phyloP scores from a whole-genome alignment of 176 grass and related monocot species.

The Oryza officinalis region DNA sequence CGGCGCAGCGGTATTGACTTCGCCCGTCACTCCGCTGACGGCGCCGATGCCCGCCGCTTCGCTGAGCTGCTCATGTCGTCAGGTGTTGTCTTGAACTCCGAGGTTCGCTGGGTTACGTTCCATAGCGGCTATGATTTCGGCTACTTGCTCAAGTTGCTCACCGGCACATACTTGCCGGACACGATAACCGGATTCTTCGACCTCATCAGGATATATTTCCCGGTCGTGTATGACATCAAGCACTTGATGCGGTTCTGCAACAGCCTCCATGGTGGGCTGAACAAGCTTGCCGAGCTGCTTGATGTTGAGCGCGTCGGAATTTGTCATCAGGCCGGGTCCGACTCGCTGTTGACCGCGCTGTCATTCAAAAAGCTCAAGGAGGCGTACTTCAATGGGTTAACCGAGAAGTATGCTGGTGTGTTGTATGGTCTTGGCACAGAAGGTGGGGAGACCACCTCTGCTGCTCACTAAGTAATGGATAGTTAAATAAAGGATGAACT shows the following conservation, averaged over 20 bases:
- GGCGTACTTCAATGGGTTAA: slow-evolving; percentile 63
- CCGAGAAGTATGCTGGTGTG: slow-evolving; percentile 66
- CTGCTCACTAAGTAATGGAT: slow-evolving; percentile 62
- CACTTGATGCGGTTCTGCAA: slow-evolving; percentile 69
- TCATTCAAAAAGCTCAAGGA: slow-evolving; percentile 69
- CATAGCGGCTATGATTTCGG: slow-evolving; percentile 72
- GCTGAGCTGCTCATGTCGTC: slow-evolving; percentile 76
- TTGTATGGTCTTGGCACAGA: slow-evolving; percentile 73
- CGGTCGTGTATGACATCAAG: slow-evolving; percentile 64
- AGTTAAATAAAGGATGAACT: slow-evolving; percentile 58
- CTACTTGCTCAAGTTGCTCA: slow-evolving; percentile 62
- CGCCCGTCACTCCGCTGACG: slow-evolving; percentile 40
- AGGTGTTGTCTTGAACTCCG: slow-evolving; percentile 49
- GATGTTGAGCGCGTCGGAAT: slow-evolving; percentile 61
- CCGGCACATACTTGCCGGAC: slow-evolving; percentile 43
- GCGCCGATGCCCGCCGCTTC: slow-evolving; percentile 46
- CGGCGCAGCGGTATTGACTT: slow-evolving; percentile 60
- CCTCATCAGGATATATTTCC: slow-evolving; percentile 71
- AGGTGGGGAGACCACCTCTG: slow-evolving; percentile 54
- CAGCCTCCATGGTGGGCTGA: slow-evolving; percentile 60
- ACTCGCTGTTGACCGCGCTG: slow-evolving; percentile 59
- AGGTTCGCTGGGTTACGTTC: slow-evolving; percentile 66
- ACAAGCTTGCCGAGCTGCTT: slow-evolving; percentile 67
- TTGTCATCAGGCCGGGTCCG: slow-evolving; percentile 68
- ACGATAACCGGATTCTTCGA: slow-evolving; percentile 49